phyloP scores from a whole-genome alignment of 164 flowering plant species.

The Kalanchoe fedtschenkoi region DNA sequence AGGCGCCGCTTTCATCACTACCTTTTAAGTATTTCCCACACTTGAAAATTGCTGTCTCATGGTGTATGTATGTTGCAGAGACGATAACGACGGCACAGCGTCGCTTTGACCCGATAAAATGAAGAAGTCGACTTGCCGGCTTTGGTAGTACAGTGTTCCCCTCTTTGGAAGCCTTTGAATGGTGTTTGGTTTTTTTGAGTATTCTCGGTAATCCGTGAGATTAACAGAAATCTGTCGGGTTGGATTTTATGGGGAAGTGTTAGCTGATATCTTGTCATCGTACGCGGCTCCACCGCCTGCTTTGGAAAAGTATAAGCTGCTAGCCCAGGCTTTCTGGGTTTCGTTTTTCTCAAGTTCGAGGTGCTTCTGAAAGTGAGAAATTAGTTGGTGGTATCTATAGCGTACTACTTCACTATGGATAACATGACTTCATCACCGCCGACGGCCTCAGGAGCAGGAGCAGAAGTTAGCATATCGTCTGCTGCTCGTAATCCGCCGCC shows the following conservation, averaged over 20 bases:
- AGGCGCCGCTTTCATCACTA: not conserved
- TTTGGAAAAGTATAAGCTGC: no score
- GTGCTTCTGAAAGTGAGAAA: conserved; percentile 1
- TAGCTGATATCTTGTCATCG: not conserved
- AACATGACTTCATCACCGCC: not conserved
- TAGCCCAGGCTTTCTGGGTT: no score
- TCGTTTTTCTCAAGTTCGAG: not conserved
- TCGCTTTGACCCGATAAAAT: not conserved
- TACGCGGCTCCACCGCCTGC: not conserved
- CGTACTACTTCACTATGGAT: no score
- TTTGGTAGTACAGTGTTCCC: no score
- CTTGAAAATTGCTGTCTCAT: no score
- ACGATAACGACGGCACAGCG: not conserved
- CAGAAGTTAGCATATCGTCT: not conserved
- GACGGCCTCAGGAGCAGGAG: not conserved
- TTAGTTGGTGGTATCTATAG: not conserved
- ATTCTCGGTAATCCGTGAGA: no score
- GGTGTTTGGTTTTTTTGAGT: not conserved
- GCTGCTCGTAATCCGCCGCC: not conserved
- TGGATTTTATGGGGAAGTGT: not conserved
- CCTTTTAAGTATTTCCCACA: not conserved
- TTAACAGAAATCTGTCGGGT: not conserved
- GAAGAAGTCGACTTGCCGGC: not conserved
- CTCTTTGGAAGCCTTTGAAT: not conserved
- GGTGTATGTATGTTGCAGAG: no score